These are phyloP conservation scores for Paraphysoderma sedebokerense DNA, from an alignment of 371 early-diverging fungal genomes.

Conservation along the genomic window DNA sequence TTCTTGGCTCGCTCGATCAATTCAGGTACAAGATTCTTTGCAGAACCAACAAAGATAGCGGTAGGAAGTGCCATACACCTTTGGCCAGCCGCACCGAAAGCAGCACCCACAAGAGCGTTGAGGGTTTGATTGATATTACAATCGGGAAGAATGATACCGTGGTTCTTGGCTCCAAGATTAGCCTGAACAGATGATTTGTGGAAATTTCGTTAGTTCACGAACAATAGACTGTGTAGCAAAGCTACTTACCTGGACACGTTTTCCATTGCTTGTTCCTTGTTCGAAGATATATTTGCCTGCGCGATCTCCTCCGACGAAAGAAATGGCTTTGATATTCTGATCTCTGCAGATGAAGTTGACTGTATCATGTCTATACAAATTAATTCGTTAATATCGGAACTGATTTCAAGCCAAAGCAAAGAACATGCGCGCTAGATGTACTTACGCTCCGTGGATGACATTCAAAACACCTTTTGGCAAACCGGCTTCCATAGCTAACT, in stretches of 20 bases:
- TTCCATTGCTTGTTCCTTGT: slow-evolving; percentile 76
- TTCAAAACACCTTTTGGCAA: slow-evolving; percentile 88
- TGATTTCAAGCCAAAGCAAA: neutral
- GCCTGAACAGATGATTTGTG: slow-evolving; percentile 24
- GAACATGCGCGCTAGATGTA: neutral
- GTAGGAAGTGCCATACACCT: slow-evolving; percentile 85
- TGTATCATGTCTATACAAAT: slow-evolving; percentile 55
- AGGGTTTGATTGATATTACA: slow-evolving; percentile 74
- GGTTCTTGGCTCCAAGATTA: slow-evolving; percentile 95
- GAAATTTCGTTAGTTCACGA: neutral
- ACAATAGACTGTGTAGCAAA: neutral
- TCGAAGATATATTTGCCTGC: slow-evolving; percentile 80
- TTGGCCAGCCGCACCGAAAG: slow-evolving; percentile 94
- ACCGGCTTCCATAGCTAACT: slow-evolving; percentile 79
- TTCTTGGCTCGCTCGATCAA: slow-evolving; percentile 67
- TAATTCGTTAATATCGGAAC: slow-evolving; percentile 8
- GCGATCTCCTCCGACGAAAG: slow-evolving; percentile 83
- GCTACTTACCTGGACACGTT: slow-evolving; percentile 65
- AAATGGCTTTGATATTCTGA: slow-evolving; percentile 73
- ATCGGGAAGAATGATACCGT: slow-evolving; percentile 86
- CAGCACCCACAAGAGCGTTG: slow-evolving; percentile 81
- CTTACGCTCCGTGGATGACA: slow-evolving; percentile 70
- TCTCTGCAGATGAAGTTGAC: slow-evolving; percentile 87
- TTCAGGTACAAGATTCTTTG: slow-evolving; percentile 60
- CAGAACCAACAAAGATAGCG: slow-evolving; percentile 74